phyloP scores from a whole-genome alignment of 805 yeast species.

The Candida maesae region DNA sequence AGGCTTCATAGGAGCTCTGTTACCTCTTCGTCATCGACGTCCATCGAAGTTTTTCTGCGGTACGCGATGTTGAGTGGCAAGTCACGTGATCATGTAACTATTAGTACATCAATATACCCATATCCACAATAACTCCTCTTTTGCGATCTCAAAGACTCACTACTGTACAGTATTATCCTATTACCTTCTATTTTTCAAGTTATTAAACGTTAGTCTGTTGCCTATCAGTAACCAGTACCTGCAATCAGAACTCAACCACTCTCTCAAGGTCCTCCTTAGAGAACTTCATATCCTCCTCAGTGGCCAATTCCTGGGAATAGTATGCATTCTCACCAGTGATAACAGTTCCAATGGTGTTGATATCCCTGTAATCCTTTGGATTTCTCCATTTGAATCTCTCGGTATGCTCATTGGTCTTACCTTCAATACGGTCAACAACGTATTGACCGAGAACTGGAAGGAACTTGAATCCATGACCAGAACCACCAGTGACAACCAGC shows the following conservation, averaged over 20 bases:
- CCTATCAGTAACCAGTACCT: too few relatives aligned
- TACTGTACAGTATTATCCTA: too few relatives aligned
- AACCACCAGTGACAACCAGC: constrained; percentile 33
- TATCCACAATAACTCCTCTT: too few relatives aligned
- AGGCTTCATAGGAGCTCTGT: too few relatives aligned
- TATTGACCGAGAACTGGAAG: constrained; percentile 33
- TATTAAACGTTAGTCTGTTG: too few relatives aligned
- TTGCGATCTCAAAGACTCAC: too few relatives aligned
- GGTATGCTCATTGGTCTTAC: constrained; percentile 29
- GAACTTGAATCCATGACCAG: constrained; percentile 35
- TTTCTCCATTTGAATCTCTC: constrained; percentile 33
- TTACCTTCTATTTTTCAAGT: too few relatives aligned
- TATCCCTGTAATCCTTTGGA: constrained; percentile 27
- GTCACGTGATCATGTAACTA: too few relatives aligned
- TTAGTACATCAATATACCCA: too few relatives aligned
- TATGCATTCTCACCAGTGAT: constrained; percentile 13
- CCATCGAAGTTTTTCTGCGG: too few relatives aligned
- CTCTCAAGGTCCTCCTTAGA: constrained; percentile 8
- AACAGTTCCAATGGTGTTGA: constrained; percentile 17
- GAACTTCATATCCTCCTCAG: constrained; percentile 20
- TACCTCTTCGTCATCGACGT: too few relatives aligned
- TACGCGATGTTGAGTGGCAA: too few relatives aligned
- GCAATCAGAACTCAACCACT: background rate
- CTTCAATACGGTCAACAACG: constrained; percentile 32
- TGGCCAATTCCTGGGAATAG: constrained; percentile 33